These are phyloP conservation scores for Hymenoscyphus scutula DNA, from an alignment of 2,329 filamentous ascomycete species.

Conservation along the genomic window DNA sequence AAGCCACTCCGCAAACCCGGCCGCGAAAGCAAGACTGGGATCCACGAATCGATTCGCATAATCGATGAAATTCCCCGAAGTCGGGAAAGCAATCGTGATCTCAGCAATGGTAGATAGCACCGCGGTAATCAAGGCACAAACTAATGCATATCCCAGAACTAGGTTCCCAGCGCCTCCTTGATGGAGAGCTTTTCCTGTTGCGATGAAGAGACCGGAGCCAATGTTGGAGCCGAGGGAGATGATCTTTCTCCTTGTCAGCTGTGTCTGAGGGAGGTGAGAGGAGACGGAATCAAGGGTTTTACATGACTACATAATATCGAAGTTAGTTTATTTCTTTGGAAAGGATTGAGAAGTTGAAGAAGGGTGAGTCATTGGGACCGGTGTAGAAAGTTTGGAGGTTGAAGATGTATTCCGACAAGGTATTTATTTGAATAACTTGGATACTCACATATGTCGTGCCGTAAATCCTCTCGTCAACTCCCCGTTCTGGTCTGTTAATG, in stretches of 20 bases:
- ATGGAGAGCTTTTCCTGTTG: slow-evolving; percentile 44
- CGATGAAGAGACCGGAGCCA: slow-evolving; percentile 46
- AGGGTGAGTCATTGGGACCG: no score
- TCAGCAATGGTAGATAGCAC: slow-evolving; percentile 44
- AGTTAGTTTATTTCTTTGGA: no score
- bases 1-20: slow-evolving; percentile 38
- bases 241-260: slow-evolving; percentile 9
- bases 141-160: slow-evolving; percentile 43
- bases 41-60: slow-evolving; percentile 22
- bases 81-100: slow-evolving; percentile 41
- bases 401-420: no score
- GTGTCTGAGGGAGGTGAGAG: background rate
- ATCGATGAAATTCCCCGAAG: slow-evolving; percentile 36
- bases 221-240: slow-evolving; percentile 41
- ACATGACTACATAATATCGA: background rate
- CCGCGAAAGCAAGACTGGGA: slow-evolving; percentile 22
- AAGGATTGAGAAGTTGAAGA: no score
- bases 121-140: slow-evolving; percentile 47
- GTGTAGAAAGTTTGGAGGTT: no score
- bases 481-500: background rate
- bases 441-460: background rate
- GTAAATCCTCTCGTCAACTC: background rate
- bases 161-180: slow-evolving; percentile 42
- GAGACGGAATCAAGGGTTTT: background rate
- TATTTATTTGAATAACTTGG: no score